These are phyloP conservation scores for Melocanna baccifera DNA, from an alignment of 176 grass and related monocot species.

Conservation along the genomic window DNA sequence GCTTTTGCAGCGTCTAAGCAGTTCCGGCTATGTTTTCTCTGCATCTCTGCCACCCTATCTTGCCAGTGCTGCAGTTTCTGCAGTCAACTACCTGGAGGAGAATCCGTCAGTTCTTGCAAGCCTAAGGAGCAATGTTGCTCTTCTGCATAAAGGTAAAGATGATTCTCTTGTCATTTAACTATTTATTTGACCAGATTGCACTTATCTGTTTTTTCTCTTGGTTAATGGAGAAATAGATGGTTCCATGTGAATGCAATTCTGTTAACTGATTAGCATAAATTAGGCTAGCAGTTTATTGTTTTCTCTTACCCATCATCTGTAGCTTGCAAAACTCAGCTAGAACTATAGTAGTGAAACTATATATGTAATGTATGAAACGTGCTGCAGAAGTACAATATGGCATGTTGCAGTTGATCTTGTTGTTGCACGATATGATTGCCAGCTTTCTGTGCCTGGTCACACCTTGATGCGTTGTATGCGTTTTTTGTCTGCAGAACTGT, in stretches of 20 bases:
- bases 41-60: conserved; percentile 96
- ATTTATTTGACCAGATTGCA: background rate
- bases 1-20: conserved; percentile 79
- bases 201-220: conserved; percentile 1
- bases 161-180: conserved; percentile 2
- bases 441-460: background rate
- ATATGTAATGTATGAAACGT: background rate
- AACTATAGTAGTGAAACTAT: background rate
- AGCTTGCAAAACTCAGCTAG: background rate
- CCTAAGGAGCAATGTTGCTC: conserved; percentile 66
- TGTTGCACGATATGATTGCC: background rate
- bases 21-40: conserved; percentile 91
- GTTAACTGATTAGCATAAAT: background rate
- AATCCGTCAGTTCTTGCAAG: conserved; percentile 71
- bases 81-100: conserved; percentile 78
- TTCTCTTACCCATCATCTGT: background rate
- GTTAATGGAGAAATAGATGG: background rate
- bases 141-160: conserved; percentile 55
- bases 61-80: conserved; percentile 80
- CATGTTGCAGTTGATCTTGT: conserved; percentile 3
- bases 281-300: background rate
- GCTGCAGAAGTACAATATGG: conserved; percentile 3
- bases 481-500: conserved; percentile 58
- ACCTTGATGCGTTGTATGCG: conserved; percentile 10
- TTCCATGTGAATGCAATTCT: background rate